Base-by-base conservation (phyloP, 495 filamentous ascomycete genomes). In the Penicillium waksmanii region DNA sequence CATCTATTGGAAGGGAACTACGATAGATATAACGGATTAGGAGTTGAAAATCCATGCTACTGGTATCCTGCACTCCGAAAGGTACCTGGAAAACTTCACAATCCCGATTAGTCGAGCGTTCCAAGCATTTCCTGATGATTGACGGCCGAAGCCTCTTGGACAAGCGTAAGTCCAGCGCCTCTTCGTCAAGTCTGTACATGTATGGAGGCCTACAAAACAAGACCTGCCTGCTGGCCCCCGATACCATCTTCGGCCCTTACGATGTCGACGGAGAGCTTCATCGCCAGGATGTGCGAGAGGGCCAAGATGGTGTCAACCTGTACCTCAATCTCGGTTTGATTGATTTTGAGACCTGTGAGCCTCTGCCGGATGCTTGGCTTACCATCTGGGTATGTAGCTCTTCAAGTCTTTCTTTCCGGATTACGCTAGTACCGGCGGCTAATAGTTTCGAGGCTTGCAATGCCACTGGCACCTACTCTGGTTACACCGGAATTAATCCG, bases 131-230 rank as follows among this genome's bases (percentile, higher is more conserved):
- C 8, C 8, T 31, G 27, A 8, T 8, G 27, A 31, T 31, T 9
- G 6, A 8, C 27, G 8, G 55, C 18, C 31, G 55, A 13, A 56
- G 21, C 21, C 31, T 34, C 9, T 21, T 56, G 43, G 44, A 17
- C 1, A 56, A 56, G 34, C 55, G 55, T 9, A 7, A 19, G 1
- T 18, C 44, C n/a, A 38, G 12, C 3, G 7, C 6, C 11, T 38
- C 13, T 8, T 56, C 44, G 9, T n/a, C 33, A 11, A 27, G 31
- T 8, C 43, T 17, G 5, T 56, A 49, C 55, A 56, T 36, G 55
- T 50, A 56, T 18, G 43, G 33, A 5, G 55, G 49, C 11, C 27
- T 56, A 8, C 55, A 56, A 63, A 65, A 76, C 74, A 47, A 25
- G 25, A 46, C 55, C 8, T 49, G 44, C 25, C 10, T 35, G 1